Base-by-base conservation (phyloP, 768 basidiomycete genomes). In the Boletus eberwhitei region DNA sequence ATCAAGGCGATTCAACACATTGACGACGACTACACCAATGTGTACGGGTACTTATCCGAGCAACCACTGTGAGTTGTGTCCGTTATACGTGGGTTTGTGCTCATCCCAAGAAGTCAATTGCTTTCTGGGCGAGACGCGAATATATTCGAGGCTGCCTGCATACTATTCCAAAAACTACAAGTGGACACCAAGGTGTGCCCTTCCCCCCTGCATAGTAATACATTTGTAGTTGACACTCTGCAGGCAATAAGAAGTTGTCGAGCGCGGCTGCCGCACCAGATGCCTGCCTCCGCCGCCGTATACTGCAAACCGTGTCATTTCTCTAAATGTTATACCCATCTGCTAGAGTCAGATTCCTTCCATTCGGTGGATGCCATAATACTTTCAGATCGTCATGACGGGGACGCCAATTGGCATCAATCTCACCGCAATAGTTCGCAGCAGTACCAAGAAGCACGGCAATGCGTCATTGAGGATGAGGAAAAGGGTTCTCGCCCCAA, bases 311-410 rank as follows among this genome's bases (percentile, higher is more conserved):
- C 44, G 12, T 81, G 79, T 51, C 76, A 75, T 59, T 19, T 13
- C 7, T 58, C 66, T 1, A 66, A 47, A 48, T 80, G 79, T 47
- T 75, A 71, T 56, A 50, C 53, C 31, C 76, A 79, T 50, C 48
- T 75, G 9, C 63, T 78, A 2, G 60, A 68, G 14, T 17, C 44
- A 1, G 70, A 75, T 24, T 65, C 69, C 31, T 17, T 66, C 52
- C 75, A 76, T 64, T 69, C 76, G 40, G 65, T 77, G 37, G 65
- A 73, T 52, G 72, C 71, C 8, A 39, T 79, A 5, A 46, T 68
- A 11, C 41, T 52, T n/a, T 58, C 59, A 8, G 59, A 63, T 40
- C 58, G 34, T 42, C 16, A 43, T 22, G 64, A 58, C 5, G 53
- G 52, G 6, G 63, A 69, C 22, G 31, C 32, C 9, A 39, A 61